Base-by-base conservation (phyloP, 352 stramenopile genomes). In the Pythium chondricola region DNA sequence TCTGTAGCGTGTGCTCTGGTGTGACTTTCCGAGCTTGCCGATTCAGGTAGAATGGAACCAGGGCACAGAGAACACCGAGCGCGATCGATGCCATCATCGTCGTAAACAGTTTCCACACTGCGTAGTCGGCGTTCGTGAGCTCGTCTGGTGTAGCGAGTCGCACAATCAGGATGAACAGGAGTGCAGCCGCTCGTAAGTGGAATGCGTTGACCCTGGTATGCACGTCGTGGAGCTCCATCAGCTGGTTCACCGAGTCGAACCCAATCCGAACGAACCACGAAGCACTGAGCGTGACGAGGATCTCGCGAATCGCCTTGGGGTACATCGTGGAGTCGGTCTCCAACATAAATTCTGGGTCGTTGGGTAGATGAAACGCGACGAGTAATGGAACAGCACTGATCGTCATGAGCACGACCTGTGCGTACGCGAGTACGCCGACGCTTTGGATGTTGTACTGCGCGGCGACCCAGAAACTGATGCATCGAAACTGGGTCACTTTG, bases 391-490 rank as follows among this genome's bases (percentile, higher is more conserved):
- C 31, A 1, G 56, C 53, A 17, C 56, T 65, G 13, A 70, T 43
- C 14, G 61, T 49, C 40, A 73, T 56, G 11, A 73, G 52, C 22
- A 67, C 6, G 9, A 69, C 56, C 27, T 70, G 52, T 7, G 40
- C 10, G 25, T 60, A 67, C 26, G 52, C 65, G 26, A 73, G 43
- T 7, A 73, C 58, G 11, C 61, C 53, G 16, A 70, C 46, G 30
- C 64, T 62, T 33, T 73, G 64, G 43, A 73, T 63, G 39, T 73
- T 67, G 52, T 68, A 46, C 21, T 67, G 57, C 17, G 65, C 14
- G 4, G 61, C 64, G 37, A 70, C 44, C 61, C 56, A 67, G 24
- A 68, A 43, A 33, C 45, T 65, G 10, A 73, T 36, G 30, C 49
- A 56, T 2, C 41, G 57, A 9, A 73, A 70, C 16, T 39, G 47